A percentile compares a stretch with the other conserved stretches of the same genome.
These are phyloP conservation scores for Colletotrichum sp. DNA, from an alignment of 2,329 filamentous ascomycete genomes.

Conservation along the genomic window DNA sequence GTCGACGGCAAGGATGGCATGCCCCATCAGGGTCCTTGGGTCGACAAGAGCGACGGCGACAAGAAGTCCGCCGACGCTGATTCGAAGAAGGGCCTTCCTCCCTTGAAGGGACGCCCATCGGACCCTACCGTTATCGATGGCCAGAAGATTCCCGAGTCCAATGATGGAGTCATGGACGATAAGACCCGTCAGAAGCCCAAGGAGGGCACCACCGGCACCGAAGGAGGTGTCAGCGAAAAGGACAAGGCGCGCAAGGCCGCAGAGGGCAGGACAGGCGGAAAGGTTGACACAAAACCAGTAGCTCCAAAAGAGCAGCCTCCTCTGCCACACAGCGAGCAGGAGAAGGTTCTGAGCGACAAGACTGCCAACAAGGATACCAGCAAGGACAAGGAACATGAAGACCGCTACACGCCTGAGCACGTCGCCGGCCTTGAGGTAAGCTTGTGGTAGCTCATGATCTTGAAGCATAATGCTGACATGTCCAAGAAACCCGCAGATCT, in stretches of 20 bases:
- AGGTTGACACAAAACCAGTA: constrained; percentile 76
- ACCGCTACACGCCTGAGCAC: constrained; percentile 41
- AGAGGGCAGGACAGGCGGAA: constrained; percentile 69
- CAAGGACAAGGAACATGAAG: constrained; percentile 48
- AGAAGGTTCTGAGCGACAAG: constrained; percentile 60
- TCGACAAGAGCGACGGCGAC: constrained; percentile 47
- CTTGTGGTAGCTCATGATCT: background rate
- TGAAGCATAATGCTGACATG: background rate
- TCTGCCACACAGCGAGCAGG: constrained; percentile 79
- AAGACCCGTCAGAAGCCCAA: constrained; percentile 77
- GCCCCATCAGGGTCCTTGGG: constrained; percentile 85
- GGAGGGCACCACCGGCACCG: constrained; percentile 85
- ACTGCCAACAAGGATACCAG: constrained; percentile 45
- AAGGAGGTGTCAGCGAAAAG: constrained; percentile 89
- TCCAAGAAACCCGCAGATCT: constrained; percentile 80
- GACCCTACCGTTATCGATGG: constrained; percentile 62
- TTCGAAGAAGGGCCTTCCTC: constrained; percentile 43
- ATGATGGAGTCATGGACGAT: constrained; percentile 93
- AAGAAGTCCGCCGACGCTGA: constrained; percentile 36
- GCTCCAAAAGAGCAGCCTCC: constrained; percentile 86
- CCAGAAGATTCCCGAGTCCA: constrained; percentile 65
- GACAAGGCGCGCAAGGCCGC: constrained; percentile 75
- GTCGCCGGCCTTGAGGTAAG: constrained; percentile 64
- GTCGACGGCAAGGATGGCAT: constrained; percentile 94
- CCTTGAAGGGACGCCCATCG: constrained; percentile 53